Percentiles rank a stretch among this genome's conserved stretches.
phyloP scores from a whole-genome alignment of 495 filamentous ascomycete species.

The Penicillium cosmopolitanum region DNA sequence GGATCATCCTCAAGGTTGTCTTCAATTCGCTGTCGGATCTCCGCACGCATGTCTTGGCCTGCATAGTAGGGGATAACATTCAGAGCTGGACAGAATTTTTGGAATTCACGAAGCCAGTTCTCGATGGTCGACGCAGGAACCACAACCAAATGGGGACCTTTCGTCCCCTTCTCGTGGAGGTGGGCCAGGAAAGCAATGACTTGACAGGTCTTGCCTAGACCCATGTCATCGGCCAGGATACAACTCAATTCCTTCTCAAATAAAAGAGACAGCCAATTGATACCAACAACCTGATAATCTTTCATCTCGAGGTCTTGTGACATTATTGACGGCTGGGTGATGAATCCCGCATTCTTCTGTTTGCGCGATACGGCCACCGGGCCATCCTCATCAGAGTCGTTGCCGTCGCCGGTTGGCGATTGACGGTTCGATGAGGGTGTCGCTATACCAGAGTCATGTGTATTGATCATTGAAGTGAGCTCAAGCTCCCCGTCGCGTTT shows the following conservation, averaged over 20 bases:
- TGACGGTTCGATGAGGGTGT: conserved; percentile 61
- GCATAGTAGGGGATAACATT: conserved; percentile 83
- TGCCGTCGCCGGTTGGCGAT: conserved; percentile 31
- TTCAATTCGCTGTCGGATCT: conserved; percentile 67
- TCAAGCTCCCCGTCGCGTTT: conserved; percentile 68
- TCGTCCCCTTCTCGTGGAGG: conserved; percentile 65
- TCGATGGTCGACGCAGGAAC: conserved; percentile 92
- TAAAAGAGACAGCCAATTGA: conserved; percentile 89
- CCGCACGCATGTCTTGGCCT: conserved; percentile 60
- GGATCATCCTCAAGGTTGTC: conserved; percentile 64
- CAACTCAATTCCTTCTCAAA: conserved; percentile 77
- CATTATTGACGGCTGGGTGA: conserved; percentile 77
- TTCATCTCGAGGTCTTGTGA: conserved; percentile 72
- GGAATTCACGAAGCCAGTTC: conserved; percentile 92
- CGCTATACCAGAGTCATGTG: conserved; percentile 73
- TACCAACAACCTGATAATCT: conserved; percentile 89
- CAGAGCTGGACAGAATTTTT: conserved; percentile 78
- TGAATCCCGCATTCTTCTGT: conserved; percentile 42
- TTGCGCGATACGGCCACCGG: conserved; percentile 44
- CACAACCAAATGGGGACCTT: conserved; percentile 83
- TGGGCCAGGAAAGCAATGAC: conserved; percentile 92
- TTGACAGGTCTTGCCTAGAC: conserved; percentile 95
- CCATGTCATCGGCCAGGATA: conserved; percentile 98
- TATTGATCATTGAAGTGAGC: conserved; percentile 58
- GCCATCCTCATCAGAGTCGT: conserved; percentile 52